These are phyloP conservation scores for Musa balbisiana DNA, from an alignment of 202 grass and related monocot genomes.

Conservation along the genomic window DNA sequence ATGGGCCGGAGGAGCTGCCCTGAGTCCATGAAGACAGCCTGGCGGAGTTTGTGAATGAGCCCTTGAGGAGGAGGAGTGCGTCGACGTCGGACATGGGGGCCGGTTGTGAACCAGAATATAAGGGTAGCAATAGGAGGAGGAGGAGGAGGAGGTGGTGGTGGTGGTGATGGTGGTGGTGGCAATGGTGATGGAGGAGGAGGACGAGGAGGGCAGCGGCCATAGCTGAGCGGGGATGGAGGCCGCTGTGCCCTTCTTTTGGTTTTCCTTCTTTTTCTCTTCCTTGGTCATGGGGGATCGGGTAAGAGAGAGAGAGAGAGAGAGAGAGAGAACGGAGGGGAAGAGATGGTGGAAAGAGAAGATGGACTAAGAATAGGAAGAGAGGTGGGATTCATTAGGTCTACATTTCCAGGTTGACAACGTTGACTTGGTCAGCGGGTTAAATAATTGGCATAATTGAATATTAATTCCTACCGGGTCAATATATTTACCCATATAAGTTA, in stretches of 20 bases:
- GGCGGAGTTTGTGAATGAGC: slow-evolving; percentile 60
- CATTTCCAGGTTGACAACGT: background rate
- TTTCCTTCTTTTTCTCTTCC: background rate
- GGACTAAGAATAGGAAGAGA: slow-evolving; percentile 8
- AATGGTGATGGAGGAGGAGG: background rate
- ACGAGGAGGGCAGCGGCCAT: slow-evolving; percentile 36
- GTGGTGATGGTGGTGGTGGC: too few species aligned
- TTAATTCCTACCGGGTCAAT: too few species aligned
- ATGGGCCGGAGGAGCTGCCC: slow-evolving; percentile 17
- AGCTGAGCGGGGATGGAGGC: slow-evolving; percentile 19
- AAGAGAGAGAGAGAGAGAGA: background rate
- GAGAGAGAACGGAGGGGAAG: too few species aligned
- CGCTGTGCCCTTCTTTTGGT: background rate
- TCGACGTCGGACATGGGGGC: slow-evolving; percentile 26
- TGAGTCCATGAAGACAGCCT: slow-evolving; percentile 60
- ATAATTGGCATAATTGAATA: background rate
- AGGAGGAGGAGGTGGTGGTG: slow-evolving; percentile 23
- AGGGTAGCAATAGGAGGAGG: background rate
- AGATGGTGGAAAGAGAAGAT: background rate
- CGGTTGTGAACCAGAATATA: background rate
- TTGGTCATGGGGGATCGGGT: background rate
- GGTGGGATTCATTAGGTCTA: too few species aligned
- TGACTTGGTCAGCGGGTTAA: background rate
- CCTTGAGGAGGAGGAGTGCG: slow-evolving; percentile 64
- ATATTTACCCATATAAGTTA: too few species aligned